Percentiles rank a stretch among this genome's conserved stretches.
Evolutionary conservation across 768 basidiomycete genomes (phyloP).

Genomic region (Phylloporus sp.): DNA sequence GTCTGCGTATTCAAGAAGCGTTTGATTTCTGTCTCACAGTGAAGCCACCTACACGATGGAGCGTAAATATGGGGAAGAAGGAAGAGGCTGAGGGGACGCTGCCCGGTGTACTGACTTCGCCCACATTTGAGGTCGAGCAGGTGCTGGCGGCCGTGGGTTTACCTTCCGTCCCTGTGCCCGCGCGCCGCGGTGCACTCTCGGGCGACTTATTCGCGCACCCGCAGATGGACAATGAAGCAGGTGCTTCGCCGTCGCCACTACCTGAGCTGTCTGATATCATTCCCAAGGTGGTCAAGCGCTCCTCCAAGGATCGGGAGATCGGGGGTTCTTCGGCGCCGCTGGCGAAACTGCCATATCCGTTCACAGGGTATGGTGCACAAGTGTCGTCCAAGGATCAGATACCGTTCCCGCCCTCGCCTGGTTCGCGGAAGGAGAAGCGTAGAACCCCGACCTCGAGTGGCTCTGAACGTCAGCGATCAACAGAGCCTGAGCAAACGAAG

Average conservation of each 20-base stretch:
- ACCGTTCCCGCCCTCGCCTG: conserved; percentile 71
- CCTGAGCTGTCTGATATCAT: conserved; percentile 39
- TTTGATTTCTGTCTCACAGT: conserved; percentile 74
- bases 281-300: conserved; percentile 43
- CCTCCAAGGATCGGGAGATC: conserved; percentile 45
- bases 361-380: conserved; percentile 57
- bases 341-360: conserved; percentile 65
- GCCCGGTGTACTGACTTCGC: conserved; percentile 30
- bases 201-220: conserved; percentile 65
- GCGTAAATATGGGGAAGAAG: conserved; percentile 32
- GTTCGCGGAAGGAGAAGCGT: conserved; percentile 38
- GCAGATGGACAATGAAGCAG: conserved; percentile 23
- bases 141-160: conserved; percentile 57
- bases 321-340: conserved; percentile 41
- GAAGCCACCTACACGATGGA: conserved; percentile 35
- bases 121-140: conserved; percentile 49
- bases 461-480: conserved; percentile 29
- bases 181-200: conserved; percentile 55
- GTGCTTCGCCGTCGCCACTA: conserved; percentile 17
- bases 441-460: conserved; percentile 26
- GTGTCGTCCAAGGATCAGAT: conserved; percentile 61
- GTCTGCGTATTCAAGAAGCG: conserved; percentile 68
- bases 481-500: conserved; percentile 25
- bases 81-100: conserved; percentile 22
- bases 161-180: conserved; percentile 46